Conservation (phyloP, 257 asterid genomes). For the Solanum pennellii region DNA sequence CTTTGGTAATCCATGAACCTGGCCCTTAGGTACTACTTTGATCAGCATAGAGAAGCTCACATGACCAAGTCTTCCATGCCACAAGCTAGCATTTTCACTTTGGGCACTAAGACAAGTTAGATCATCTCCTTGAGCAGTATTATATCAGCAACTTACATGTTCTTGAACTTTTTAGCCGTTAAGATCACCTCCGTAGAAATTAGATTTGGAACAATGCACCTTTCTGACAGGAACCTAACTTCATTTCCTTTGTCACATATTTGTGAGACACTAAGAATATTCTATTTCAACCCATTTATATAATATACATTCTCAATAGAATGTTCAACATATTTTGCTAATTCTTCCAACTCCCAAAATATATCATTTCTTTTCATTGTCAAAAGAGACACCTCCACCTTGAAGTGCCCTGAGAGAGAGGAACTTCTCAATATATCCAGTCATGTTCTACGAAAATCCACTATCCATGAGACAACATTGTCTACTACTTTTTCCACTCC, state of each 20-base stretch:
- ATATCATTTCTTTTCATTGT: too few relatives aligned
- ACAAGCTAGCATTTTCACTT: neutral
- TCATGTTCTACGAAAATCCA: too few relatives aligned
- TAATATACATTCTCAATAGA: too few relatives aligned
- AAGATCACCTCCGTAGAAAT: neutral
- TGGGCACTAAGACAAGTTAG: neutral
- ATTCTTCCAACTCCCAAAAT: neutral
- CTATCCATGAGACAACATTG: neutral
- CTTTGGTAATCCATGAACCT: neutral
- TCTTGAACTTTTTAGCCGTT: neutral
- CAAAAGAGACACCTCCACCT: neutral
- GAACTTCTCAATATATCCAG: too few relatives aligned
- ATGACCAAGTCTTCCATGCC: neutral
- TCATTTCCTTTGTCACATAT: neutral
- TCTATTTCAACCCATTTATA: neutral
- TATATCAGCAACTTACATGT: neutral
- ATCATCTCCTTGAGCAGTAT: neutral
- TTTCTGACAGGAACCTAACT: neutral
- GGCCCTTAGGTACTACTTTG: neutral
- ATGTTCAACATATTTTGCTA: neutral
- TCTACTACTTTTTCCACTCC: neutral
- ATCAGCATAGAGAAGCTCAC: neutral
- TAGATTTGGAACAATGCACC: neutral
- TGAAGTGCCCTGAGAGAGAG: neutral
- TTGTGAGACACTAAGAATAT: neutral